Conservation (phyloP, 352 stramenopile genomes). For the Aphanomyces cochlioides region DNA sequence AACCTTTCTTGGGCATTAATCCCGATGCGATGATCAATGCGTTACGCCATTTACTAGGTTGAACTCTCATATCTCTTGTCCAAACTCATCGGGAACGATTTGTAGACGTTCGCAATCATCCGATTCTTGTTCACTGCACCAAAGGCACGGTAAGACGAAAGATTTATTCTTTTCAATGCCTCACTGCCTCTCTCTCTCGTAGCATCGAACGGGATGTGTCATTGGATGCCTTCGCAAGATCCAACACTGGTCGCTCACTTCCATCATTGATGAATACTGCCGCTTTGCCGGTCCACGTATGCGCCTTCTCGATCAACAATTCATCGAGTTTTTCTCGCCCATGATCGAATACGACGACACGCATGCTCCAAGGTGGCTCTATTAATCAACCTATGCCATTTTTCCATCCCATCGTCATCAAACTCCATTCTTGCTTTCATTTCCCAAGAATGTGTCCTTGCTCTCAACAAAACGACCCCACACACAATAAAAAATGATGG, state of each 20-base stretch:
- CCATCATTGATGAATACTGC: slow-evolving; percentile 86
- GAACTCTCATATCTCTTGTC: background rate
- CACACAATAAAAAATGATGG: too few relatives aligned
- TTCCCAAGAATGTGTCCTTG: too few relatives aligned
- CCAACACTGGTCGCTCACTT: slow-evolving; percentile 82
- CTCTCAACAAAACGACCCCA: too few relatives aligned
- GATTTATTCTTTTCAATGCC: background rate
- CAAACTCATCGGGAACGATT: background rate
- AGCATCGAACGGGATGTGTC: slow-evolving; percentile 81
- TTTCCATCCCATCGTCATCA: too few relatives aligned
- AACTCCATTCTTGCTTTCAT: too few relatives aligned
- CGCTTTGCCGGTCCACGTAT: slow-evolving; percentile 79
- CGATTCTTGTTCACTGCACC: slow-evolving; percentile 84
- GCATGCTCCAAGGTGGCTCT: slow-evolving; percentile 72
- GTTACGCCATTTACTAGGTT: slow-evolving; percentile 72
- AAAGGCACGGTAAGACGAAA: slow-evolving; percentile 73
- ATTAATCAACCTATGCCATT: slow-evolving; percentile 30
- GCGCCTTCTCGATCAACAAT: slow-evolving; percentile 82
- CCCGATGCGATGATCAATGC: slow-evolving; percentile 74
- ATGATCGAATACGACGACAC: slow-evolving; percentile 75
- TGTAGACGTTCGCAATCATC: slow-evolving; percentile 78
- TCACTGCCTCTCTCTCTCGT: background rate
- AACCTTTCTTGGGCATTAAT: slow-evolving; percentile 87
- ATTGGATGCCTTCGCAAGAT: slow-evolving; percentile 86
- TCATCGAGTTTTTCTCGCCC: slow-evolving; percentile 87